These are phyloP conservation scores for Pezicula carpinea DNA, from an alignment of 2,329 filamentous ascomycete genomes.

Conservation along the genomic window DNA sequence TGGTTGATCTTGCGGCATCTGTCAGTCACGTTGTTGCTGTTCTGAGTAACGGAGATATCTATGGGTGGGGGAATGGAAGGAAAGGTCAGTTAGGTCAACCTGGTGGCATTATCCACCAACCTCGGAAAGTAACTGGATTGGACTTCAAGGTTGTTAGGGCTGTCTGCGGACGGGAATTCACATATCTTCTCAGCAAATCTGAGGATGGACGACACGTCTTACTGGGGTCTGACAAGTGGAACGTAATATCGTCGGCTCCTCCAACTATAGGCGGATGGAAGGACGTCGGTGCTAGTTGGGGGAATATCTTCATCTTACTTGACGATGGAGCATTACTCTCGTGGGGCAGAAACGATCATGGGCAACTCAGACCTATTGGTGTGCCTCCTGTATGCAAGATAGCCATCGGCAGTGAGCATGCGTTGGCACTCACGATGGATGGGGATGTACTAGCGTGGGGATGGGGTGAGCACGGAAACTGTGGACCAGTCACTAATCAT, in stretches of 20 bases:
- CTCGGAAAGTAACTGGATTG: conserved; percentile 54
- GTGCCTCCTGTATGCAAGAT: conserved; percentile 58
- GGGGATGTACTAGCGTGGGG: conserved; percentile 80
- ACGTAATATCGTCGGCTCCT: conserved; percentile 56
- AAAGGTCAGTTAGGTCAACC: conserved; percentile 76
- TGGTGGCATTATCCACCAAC: conserved; percentile 48
- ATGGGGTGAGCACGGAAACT: conserved; percentile 98
- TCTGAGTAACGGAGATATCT: conserved; percentile 69
- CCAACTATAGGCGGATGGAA: conserved; percentile 51
- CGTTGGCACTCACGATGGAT: conserved; percentile 62
- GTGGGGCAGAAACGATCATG: conserved; percentile 85
- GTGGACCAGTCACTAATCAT: conserved; percentile 59
- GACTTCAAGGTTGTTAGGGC: conserved; percentile 61
- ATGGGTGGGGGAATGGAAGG: conserved; percentile 83
- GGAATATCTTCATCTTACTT: conserved; percentile 68
- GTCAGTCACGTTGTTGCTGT: conserved; percentile 76
- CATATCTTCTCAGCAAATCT: conserved; percentile 59
- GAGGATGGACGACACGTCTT: conserved; percentile 57
- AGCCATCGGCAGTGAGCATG: conserved; percentile 88
- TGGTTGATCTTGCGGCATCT: conserved; percentile 65
- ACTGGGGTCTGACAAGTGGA: conserved; percentile 73
- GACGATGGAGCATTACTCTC: conserved; percentile 55
- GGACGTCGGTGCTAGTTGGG: conserved; percentile 75
- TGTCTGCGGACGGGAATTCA: conserved; percentile 82
- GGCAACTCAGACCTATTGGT: conserved; percentile 64